phyloP scores from a whole-genome alignment of 2,329 filamentous ascomycete species.

The Ophiocordyceps camponoti-saundersi region DNA sequence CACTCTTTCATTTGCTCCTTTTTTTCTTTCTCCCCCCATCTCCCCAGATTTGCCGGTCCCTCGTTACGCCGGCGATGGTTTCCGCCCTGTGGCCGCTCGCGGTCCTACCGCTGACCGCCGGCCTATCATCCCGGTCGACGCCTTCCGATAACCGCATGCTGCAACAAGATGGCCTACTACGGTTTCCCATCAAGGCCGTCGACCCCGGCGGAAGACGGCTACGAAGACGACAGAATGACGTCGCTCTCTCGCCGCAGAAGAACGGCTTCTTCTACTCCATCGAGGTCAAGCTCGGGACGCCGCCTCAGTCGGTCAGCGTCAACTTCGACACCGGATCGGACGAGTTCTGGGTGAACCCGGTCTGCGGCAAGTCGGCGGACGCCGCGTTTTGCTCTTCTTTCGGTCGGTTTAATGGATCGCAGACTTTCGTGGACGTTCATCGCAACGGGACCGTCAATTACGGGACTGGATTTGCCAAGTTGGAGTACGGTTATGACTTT shows the following conservation, averaged over 20 bases:
- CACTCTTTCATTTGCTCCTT: neutral
- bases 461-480: conserved; percentile 14
- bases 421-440: conserved; percentile 12
- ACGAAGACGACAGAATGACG: conserved; percentile 10
- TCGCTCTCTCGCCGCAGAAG: conserved; percentile 9
- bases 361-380: conserved; percentile 15
- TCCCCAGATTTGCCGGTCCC: neutral
- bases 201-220: neutral
- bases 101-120: conserved; percentile 4
- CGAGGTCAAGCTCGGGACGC: conserved; percentile 19
- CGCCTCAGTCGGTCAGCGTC: conserved; percentile 19
- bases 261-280: conserved; percentile 21
- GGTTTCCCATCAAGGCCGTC: conserved; percentile 12
- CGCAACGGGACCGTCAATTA: conserved; percentile 11
- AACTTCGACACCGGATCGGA: conserved; percentile 23
- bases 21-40: neutral
- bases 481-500: conserved; percentile 17
- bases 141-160: conserved; percentile 7
- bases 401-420: conserved; percentile 13
- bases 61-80: conserved; percentile 8
- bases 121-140: neutral
- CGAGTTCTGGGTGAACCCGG: conserved; percentile 25
- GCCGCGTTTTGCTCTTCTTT: conserved; percentile 10
- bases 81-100: conserved; percentile 13
- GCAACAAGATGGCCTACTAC: conserved; percentile 11